Conservation (phyloP, 441 rosid species). For the Melastoma candidum region DNA sequence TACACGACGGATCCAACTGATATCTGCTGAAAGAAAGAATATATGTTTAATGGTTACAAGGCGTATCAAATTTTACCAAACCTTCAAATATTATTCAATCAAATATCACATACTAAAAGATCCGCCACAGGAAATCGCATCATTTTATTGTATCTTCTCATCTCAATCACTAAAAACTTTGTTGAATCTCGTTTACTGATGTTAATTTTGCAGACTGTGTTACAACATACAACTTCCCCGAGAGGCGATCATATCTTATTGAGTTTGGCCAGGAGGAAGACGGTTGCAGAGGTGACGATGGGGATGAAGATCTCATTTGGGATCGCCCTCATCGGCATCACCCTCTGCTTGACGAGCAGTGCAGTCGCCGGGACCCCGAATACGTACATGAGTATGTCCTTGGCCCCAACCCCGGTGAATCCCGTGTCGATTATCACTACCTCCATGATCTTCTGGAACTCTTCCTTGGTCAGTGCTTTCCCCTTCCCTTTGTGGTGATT, state of each 20-base stretch:
- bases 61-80: no score
- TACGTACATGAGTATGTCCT: conserved; percentile 43
- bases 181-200: no score
- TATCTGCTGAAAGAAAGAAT: no score
- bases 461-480: conserved; percentile 31
- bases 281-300: conserved; percentile 64
- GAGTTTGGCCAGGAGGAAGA: conserved; percentile 59
- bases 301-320: conserved; percentile 67
- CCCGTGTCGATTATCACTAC: conserved; percentile 47
- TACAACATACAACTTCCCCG: no score
- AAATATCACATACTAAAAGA: no score
- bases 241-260: conserved; percentile 19
- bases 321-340: conserved; percentile 30
- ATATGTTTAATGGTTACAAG: no score
- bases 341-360: conserved; percentile 37
- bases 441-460: conserved; percentile 50
- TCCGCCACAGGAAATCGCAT: no score
- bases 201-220: no score
- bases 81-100: no score
- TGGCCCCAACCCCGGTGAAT: conserved; percentile 62
- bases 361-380: conserved; percentile 65
- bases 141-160: no score
- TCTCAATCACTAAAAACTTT: no score
- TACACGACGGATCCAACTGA: no score
- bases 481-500: conserved; percentile 24